Evolutionary conservation across 495 filamentous ascomycete species (phyloP), one percentile per base, ranked within the genome.

Genomic region (Aspergillus nanangensis): DNA sequence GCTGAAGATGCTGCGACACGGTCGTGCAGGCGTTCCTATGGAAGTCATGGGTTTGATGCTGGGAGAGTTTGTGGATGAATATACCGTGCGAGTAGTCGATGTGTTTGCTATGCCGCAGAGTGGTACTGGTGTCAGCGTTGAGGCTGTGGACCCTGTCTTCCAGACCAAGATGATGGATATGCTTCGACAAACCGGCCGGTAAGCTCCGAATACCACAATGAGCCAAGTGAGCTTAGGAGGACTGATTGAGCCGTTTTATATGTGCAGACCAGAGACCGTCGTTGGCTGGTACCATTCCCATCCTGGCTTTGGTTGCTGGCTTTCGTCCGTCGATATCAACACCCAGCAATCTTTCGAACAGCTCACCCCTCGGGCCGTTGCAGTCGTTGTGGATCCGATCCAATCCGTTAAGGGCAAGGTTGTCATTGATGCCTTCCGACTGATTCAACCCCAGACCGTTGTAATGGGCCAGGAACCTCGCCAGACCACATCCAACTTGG

Each of bases 101-200:
- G 93, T 97, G 5, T 98, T 98, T 67, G 93, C 93, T 36, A 98
- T 98, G 93, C 93, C 93, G n/a, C 93, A 98, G 65, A 95, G 90
- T 51, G 93, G 93, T 65, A 98, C 93, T 8, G 93, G 93, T 57
- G 93, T 98, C 56, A 95, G 90, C 70, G 93, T 98, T 52, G 93
- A 98, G 64, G 93, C 93, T 38, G 94, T 98, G 50, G 93, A 98
- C 65, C 87, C 90, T 19, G 94, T 97, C 11, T 98, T 98, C 65
- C 93, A 98, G 73, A 94, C 86, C 52, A 97, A 96, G 75, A 98
- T 98, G 93, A 97, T 98, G 94, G 93, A 98, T 65, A 96, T 97
- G 90, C 76, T 98, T 52, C 78, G 86, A 57, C 93, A 98, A 74
- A 98, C 93, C 13, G 93, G 92, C 67, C 80, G 90, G 90, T 96